These are phyloP conservation scores for Eimeria falciformis DNA, from an alignment of 169 alveolate genomes.

Conservation along the genomic window DNA sequence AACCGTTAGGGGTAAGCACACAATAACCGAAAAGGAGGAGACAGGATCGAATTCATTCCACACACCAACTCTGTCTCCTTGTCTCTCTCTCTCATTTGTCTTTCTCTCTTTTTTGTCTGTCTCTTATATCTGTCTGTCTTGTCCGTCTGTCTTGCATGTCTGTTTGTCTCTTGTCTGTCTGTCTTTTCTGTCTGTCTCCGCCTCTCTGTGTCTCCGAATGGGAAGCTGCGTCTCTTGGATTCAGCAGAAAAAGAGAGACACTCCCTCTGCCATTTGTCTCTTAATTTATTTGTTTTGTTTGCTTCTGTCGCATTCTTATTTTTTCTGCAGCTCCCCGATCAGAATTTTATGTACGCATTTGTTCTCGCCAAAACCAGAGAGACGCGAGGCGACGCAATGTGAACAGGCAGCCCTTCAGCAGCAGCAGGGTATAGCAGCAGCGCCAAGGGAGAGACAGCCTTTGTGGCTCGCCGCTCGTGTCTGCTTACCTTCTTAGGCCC, in stretches of 20 bases:
- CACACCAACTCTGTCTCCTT: background rate
- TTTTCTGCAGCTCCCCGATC: slow-evolving; percentile 81
- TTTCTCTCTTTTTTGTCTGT: background rate
- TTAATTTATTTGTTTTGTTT: background rate
- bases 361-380: slow-evolving; percentile 65
- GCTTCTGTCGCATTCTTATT: background rate
- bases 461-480: no score
- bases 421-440: no score
- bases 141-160: background rate
- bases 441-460: no score
- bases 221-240: no score
- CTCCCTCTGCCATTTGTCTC: background rate
- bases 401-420: no score
- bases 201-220: no score
- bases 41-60: background rate
- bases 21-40: background rate
- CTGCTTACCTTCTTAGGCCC: no score
- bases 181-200: no score
- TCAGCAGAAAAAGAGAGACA: no score
- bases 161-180: background rate
- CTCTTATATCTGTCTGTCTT: background rate
- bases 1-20: slow-evolving; percentile 55
- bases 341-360: slow-evolving; percentile 85
- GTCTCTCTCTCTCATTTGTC: background rate
- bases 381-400: background rate